These are phyloP conservation scores for Aspergillus fumigatiaffinis DNA, from an alignment of 2,329 filamentous ascomycete genomes.

Conservation along the genomic window DNA sequence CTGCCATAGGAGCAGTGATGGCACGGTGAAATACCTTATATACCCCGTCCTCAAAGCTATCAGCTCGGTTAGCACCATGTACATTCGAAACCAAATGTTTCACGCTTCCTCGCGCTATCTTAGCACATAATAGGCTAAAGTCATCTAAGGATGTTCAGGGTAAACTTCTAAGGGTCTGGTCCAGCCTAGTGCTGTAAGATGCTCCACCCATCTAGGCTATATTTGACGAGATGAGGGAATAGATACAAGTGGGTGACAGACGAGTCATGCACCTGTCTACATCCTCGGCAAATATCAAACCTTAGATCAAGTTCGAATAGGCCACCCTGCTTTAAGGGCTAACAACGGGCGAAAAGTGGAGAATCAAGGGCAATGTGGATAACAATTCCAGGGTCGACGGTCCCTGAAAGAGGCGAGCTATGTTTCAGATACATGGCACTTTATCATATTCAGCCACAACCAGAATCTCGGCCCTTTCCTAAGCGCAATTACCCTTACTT, in stretches of 20 bases:
- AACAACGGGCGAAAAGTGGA: no score
- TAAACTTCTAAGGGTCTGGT: no score
- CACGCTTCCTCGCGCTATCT: not conserved
- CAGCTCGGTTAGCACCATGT: not conserved
- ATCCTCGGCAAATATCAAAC: not conserved
- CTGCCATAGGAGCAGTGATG: not conserved
- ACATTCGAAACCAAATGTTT: not conserved
- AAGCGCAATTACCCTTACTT: not conserved
- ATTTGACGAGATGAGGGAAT: no score
- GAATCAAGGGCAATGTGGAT: no score
- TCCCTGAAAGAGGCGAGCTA: not conserved
- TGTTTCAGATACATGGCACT: not conserved
- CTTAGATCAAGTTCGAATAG: not conserved
- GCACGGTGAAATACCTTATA: not conserved
- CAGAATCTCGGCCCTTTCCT: not conserved
- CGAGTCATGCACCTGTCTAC: not conserved
- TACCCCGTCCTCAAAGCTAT: not conserved
- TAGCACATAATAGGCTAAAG: no score
- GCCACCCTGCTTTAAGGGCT: no score
- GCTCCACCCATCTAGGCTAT: no score
- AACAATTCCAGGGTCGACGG: no score
- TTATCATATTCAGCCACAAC: not conserved
- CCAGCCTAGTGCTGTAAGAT: no score
- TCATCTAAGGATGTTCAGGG: no score
- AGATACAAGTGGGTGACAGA: not conserved